Conservation (phyloP, 2,329 filamentous ascomycete genomes). For the Talaromyces sp. region DNA sequence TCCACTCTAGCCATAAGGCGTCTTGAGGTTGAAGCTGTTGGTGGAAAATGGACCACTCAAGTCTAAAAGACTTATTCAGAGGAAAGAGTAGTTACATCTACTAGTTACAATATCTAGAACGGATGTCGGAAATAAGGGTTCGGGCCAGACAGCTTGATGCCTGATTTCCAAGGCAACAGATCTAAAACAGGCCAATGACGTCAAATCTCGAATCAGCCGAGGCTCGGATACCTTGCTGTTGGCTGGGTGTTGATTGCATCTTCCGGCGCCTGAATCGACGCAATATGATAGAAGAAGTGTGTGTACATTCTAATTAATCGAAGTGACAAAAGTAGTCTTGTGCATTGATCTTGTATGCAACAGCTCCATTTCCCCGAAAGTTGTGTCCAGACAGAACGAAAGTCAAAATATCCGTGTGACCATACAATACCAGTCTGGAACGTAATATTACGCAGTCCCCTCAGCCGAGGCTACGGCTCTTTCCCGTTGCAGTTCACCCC, state of each 20-base stretch:
- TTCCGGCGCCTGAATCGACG: neutral
- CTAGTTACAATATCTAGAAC: no score
- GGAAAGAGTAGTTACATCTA: no score
- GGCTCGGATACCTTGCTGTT: neutral
- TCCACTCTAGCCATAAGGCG: neutral
- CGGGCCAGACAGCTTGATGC: neutral
- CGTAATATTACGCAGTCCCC: neutral
- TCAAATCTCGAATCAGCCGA: conserved; percentile 4
- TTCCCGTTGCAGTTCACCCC: conserved; percentile 5
- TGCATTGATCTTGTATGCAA: neutral
- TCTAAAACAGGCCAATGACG: neutral
- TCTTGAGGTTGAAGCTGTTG: neutral
- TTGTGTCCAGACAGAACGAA: neutral
- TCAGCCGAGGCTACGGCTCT: conserved; percentile 12
- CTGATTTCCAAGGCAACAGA: neutral
- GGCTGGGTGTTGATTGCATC: neutral
- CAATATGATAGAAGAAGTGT: neutral
- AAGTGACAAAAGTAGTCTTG: neutral
- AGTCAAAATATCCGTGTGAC: neutral
- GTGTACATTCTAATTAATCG: neutral
- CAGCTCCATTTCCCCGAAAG: neutral
- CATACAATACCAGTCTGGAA: neutral
- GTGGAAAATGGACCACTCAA: neutral
- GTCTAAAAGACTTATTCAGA: no score
- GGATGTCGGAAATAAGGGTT: neutral